A percentile compares a stretch with the other conserved stretches of the same genome.
Conservation (phyloP, 768 basidiomycete genomes). For the Mycena rebaudengoi region DNA sequence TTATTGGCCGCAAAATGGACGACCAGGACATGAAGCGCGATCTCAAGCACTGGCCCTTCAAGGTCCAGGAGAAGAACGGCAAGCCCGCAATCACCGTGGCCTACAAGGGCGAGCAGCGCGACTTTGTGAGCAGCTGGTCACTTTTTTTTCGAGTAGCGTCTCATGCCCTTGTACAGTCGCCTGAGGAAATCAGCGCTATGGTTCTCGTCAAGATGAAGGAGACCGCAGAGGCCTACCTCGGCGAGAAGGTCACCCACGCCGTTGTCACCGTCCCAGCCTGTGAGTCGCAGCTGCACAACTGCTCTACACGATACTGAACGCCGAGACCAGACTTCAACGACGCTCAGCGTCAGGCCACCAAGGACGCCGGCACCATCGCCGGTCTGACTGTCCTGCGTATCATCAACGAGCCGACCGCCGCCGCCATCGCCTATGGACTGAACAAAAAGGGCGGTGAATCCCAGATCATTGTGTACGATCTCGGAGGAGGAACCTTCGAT, state of each 20-base stretch:
- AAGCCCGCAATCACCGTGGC: constrained; percentile 84
- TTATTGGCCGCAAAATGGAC: constrained; percentile 87
- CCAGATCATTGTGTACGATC: constrained; percentile 97
- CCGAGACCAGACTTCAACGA: constrained; percentile 87
- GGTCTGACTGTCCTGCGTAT: constrained; percentile 96
- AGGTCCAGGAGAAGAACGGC: constrained; percentile 77
- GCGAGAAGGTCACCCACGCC: constrained; percentile 94
- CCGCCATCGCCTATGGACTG: constrained; percentile 97
- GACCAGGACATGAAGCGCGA: constrained; percentile 85
- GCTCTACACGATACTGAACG: background rate
- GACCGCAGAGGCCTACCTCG: constrained; percentile 97
- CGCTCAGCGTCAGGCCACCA: constrained; percentile 98
- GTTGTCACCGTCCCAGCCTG: constrained; percentile 98
- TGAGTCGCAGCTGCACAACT: constrained; percentile 50
- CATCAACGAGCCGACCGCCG: constrained; percentile 97
- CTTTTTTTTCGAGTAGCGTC: background rate
- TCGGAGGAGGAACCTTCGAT: constrained; percentile 99
- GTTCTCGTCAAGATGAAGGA: constrained; percentile 98
- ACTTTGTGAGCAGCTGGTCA: constrained; percentile 65
- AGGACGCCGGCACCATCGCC: constrained; percentile 95
- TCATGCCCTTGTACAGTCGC: constrained; percentile 61
- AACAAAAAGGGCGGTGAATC: constrained; percentile 96
- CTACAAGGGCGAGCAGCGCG: constrained; percentile 80
- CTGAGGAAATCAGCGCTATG: constrained; percentile 97
- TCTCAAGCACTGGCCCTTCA: constrained; percentile 93